These are phyloP conservation scores for Wickerhamia fluorescens DNA, from an alignment of 805 yeast species.

Conservation along the genomic window DNA sequence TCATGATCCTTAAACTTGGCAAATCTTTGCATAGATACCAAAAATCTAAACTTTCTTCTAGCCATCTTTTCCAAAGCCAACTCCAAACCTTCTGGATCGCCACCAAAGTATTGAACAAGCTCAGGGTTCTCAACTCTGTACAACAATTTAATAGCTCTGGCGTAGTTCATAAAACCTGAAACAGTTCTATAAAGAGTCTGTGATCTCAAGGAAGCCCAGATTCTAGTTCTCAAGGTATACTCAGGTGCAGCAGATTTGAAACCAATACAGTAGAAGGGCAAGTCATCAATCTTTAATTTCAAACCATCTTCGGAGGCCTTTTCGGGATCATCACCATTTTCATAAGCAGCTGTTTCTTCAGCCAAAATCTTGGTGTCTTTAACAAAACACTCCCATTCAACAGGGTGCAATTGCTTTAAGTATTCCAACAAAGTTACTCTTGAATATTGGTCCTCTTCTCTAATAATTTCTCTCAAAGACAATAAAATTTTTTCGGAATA, in stretches of 20 bases:
- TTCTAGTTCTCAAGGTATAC: slow-evolving; percentile 90
- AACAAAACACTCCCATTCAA: slow-evolving; percentile 97
- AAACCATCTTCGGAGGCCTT: slow-evolving; percentile 50
- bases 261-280: slow-evolving; percentile 94
- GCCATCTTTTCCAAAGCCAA: slow-evolving; percentile 89
- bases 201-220: slow-evolving; percentile 97
- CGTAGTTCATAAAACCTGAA: slow-evolving; percentile 97
- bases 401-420: slow-evolving; percentile 89
- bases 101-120: slow-evolving; percentile 96
- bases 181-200: slow-evolving; percentile 96
- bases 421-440: slow-evolving; percentile 92
- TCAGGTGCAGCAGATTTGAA: slow-evolving; percentile 97
- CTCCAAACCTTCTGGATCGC: slow-evolving; percentile 94
- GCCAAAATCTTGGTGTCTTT: slow-evolving; percentile 93
- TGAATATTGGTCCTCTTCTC: slow-evolving; percentile 95
- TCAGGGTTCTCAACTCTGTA: slow-evolving; percentile 95
- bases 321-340: slow-evolving; percentile 43
- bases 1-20: slow-evolving; percentile 67
- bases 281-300: slow-evolving; percentile 81
- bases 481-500: slow-evolving; percentile 90
- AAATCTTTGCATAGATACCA: slow-evolving; percentile 84
- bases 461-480: slow-evolving; percentile 90
- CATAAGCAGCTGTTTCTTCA: slow-evolving; percentile 84
- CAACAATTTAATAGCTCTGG: slow-evolving; percentile 88
- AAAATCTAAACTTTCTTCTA: slow-evolving; percentile 70